Conservation (phyloP, 1,139 yeast species). For the Lizanozyma gosingica region DNA sequence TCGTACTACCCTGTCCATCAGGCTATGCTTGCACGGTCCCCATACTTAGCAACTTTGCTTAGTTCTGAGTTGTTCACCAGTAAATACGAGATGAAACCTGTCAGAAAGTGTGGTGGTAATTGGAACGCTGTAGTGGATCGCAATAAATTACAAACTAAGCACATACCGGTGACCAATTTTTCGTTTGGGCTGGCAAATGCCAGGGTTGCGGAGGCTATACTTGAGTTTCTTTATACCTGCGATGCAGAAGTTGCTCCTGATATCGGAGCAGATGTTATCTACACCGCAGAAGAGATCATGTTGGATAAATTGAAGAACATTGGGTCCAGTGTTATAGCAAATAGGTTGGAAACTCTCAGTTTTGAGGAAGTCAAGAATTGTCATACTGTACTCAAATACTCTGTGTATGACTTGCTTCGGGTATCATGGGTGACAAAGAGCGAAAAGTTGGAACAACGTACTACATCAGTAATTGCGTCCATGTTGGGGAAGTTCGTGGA, state of each 20-base stretch:
- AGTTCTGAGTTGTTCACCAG: constrained; percentile 17
- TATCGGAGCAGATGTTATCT: constrained; percentile 45
- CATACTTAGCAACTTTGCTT: constrained; percentile 37
- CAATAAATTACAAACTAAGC: constrained; percentile 10
- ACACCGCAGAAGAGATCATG: constrained; percentile 53
- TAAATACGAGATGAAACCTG: constrained; percentile 14
- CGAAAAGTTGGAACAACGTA: constrained; percentile 56
- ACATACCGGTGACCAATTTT: constrained; percentile 24
- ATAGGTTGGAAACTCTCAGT: constrained; percentile 17
- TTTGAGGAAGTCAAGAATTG: constrained; percentile 10
- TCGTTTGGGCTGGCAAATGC: constrained; percentile 16
- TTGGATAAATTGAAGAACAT: constrained; percentile 56
- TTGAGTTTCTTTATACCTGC: constrained; percentile 56
- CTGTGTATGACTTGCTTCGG: constrained; percentile 48
- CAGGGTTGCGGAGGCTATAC: constrained; percentile 43
- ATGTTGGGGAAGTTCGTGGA: constrained; percentile 31
- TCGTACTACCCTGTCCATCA: constrained; percentile 32
- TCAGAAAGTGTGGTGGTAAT: constrained; percentile 4
- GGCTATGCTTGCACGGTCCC: constrained; percentile 27
- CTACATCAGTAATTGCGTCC: constrained; percentile 50
- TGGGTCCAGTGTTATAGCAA: constrained; percentile 54
- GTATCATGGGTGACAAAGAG: constrained; percentile 63
- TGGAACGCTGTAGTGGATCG: constrained; percentile 14
- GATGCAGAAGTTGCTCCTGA: constrained; percentile 42
- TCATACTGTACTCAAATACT: constrained; percentile 8